These are phyloP conservation scores for Ustilago sp. DNA, from an alignment of 1,284 basidiomycete genomes.

Conservation along the genomic window DNA sequence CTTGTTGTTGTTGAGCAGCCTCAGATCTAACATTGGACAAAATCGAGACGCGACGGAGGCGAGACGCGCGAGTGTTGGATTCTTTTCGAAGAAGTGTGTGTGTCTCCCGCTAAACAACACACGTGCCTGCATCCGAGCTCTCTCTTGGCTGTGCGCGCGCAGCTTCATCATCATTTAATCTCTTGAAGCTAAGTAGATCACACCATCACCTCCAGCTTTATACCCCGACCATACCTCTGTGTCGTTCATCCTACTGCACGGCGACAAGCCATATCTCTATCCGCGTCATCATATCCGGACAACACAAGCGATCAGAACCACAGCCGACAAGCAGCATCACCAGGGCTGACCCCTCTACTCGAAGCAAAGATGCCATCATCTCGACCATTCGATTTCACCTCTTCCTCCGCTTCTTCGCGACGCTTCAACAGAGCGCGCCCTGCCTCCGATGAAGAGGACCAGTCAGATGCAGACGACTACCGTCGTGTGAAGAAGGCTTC, in stretches of 20 bases:
- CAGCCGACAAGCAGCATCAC: too few relatives aligned
- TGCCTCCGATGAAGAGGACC: conserved; percentile 34
- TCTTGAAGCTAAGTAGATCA: not conserved
- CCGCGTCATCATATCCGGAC: not conserved
- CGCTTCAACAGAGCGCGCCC: conserved; percentile 26
- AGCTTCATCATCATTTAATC: not conserved
- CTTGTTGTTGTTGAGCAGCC: conserved; percentile 1
- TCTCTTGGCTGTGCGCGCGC: conserved; percentile 1
- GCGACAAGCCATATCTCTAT: too few relatives aligned
- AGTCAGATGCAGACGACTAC: conserved; percentile 33
- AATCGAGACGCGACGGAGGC: not conserved
- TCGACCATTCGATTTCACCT: conserved; percentile 31
- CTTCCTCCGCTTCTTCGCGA: conserved; percentile 39
- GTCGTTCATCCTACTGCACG: too few relatives aligned
- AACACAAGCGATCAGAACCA: not conserved
- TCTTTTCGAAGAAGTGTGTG: not conserved
- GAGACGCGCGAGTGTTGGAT: conserved; percentile 4
- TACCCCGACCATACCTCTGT: not conserved
- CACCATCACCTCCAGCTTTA: conserved; percentile 8
- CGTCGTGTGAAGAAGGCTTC: conserved; percentile 25
- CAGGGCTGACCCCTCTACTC: not conserved
- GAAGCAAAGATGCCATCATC: conserved; percentile 34
- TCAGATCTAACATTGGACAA: not conserved
- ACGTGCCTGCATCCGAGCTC: not conserved
- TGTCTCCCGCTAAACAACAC: conserved; percentile 3